Evolutionary conservation across 2,329 filamentous ascomycete genomes (phyloP).

Genomic region (Colletotrichum sp.): DNA sequence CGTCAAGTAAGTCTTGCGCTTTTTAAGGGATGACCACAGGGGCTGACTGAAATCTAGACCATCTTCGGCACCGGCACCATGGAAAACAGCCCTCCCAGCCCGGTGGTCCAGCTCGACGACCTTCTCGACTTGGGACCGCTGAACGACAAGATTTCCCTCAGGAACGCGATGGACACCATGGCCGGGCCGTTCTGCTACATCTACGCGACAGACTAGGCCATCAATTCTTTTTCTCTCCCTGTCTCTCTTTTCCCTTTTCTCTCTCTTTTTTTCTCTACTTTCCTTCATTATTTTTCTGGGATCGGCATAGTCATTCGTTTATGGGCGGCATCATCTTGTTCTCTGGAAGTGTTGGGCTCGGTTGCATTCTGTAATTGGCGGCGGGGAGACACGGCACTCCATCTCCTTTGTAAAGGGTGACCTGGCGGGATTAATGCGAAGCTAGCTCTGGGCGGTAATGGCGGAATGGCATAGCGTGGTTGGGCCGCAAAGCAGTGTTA

Average conservation of each 20-base stretch:
- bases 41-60: not conserved
- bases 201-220: slow-evolving; percentile 27
- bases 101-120: slow-evolving; percentile 46
- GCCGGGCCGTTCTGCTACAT: slow-evolving; percentile 49
- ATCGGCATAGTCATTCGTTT: not conserved
- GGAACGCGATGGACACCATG: slow-evolving; percentile 41
- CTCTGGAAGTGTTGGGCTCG: not conserved
- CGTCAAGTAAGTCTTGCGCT: slow-evolving; percentile 28
- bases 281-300: not conserved
- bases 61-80: slow-evolving; percentile 46
- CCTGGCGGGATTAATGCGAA: not conserved
- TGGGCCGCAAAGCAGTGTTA: not conserved
- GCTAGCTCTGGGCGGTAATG: not conserved
- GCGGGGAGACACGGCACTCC: not conserved
- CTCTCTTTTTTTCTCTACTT: accelerated
- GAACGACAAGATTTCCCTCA: slow-evolving; percentile 35
- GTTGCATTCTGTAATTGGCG: not conserved
- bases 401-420: not conserved
- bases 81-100: slow-evolving; percentile 41
- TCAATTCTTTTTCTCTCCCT: not conserved
- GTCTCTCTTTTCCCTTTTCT: not conserved
- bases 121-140: slow-evolving; percentile 33
- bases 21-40: not conserved
- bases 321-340: not conserved
- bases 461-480: not conserved